Percentiles rank a stretch among this genome's conserved stretches.
phyloP scores from a whole-genome alignment of 2,329 filamentous ascomycete species.

The Macrophomina pseudophaseolina region DNA sequence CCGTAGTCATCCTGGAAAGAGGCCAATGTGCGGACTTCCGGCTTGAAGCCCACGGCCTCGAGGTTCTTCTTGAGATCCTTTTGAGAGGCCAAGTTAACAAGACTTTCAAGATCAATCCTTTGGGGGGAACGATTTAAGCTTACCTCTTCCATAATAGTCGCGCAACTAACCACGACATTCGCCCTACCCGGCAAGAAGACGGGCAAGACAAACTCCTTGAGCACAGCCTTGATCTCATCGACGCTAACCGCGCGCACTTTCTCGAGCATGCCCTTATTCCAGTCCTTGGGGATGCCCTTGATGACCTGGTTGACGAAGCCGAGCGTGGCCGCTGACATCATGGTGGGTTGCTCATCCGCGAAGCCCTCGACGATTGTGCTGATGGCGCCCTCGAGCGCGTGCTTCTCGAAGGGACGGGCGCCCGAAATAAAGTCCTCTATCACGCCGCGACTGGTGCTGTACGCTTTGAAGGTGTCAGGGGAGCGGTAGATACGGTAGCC shows the following conservation, averaged over 20 bases:
- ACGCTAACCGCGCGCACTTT: constrained; percentile 76
- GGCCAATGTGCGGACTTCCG: constrained; percentile 72
- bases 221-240: constrained; percentile 75
- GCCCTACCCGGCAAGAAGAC: constrained; percentile 80
- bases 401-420: constrained; percentile 72
- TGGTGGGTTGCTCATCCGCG: constrained; percentile 87
- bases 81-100: background rate
- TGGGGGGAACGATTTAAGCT: constrained; percentile 37
- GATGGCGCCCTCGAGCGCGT: constrained; percentile 87
- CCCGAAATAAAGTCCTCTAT: constrained; percentile 77
- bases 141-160: constrained; percentile 83
- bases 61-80: constrained; percentile 79
- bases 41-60: constrained; percentile 76
- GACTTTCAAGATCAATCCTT: background rate
- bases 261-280: constrained; percentile 76
- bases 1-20: constrained; percentile 93
- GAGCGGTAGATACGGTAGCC: constrained; percentile 89
- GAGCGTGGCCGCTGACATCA: constrained; percentile 78
- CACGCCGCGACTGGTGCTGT: constrained; percentile 74
- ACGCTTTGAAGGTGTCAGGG: constrained; percentile 86
- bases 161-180: constrained; percentile 88
- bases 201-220: constrained; percentile 76
- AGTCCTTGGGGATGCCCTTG: constrained; percentile 74
- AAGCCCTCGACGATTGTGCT: constrained; percentile 85
- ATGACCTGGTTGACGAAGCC: constrained; percentile 86